Base-by-base conservation (phyloP, 176 grass and related monocot genomes). In the Carex scoparia region DNA sequence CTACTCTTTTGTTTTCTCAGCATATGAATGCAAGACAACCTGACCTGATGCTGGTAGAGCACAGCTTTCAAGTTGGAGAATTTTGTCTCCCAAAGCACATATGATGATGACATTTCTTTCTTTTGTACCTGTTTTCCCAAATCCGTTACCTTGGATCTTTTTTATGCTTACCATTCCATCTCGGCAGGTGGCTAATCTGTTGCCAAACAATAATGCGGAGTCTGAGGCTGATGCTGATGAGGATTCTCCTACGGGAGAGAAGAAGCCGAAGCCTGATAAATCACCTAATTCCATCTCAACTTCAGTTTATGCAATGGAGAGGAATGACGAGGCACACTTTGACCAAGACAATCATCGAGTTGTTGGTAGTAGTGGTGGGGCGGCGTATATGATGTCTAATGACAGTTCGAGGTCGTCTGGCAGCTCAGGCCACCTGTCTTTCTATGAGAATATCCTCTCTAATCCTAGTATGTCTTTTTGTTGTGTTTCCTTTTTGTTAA, bases 161-260 rank as follows among this genome's bases (percentile, higher is more conserved):
- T 31, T 67, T 66, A 48, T 15, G 14, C 63, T 69, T 69, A 44
- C 8, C 10, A 51, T 44, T 82, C 42, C 13, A 48, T 81, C 57
- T 35, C 14, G 6, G 55, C 65, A 83, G 86, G 86, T 88, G 10
- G 91, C 85, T 84, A 65, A 88, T 58, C 18, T 44, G 8, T 78
- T 86, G 77, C 85, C 85, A 55, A 99, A 92, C 37, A 95, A 94
- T 16, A 78, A 79, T 79, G 74, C 87, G 1, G 97, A 99, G 53
- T 99, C 91, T 9, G 97, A 99, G 86, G 86, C 82, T 13, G 97
- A 99, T 85, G 84, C 62, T 0, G 92, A 92, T 1, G 94, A 94
- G 49, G 97, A 99, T 42, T 92, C 93, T 80, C 90, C 88, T 12
- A 90, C 69, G 3, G 79, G 75, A 69, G 97, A 95, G 19, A 95